Base-by-base conservation (phyloP, 495 filamentous ascomycete species). In the Trichocladium uniseriatum region DNA sequence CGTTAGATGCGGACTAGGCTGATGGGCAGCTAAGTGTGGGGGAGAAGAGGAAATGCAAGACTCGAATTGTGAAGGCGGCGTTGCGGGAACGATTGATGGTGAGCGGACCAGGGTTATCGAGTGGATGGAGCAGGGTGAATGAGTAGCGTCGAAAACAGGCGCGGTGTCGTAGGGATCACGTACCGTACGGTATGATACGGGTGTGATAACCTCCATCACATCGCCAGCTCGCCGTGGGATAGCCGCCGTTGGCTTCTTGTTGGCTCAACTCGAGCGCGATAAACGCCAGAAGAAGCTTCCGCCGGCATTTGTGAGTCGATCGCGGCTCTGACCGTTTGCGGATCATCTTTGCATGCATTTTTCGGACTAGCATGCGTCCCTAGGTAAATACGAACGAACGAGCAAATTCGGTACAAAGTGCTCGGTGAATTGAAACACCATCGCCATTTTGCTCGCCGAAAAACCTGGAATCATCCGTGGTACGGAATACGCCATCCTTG, bases 261-360 rank as follows among this genome's bases (percentile, higher is more conserved):
- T 50, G 41, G 24, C 46, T 46, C 9, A 18, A 21, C 2, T 14
- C 16, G 31, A 43, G 34, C 15, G 24, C 2, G 13, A 32, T 14
- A 32, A 14, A 44, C 48, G 53, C 43, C 24, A 32, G 38, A 20
- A 55, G 34, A 43, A 44, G 18, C 3, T 24, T 18, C 29, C 43
- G 18, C 22, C 44, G 37, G 53, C 53, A 55, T 51, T 51, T 55
- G 22, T 41, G 27, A 31, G 51, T 51, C 48, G 52, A 24, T 47
- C 41, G 18, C 32, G 31, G 22, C 32, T 38, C 10, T 37, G 38
- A 15, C 48, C 36, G 34, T 32, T 45, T 45, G 49, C 39, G 15
- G 38, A 8, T 14, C 46, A 31, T 42, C 18, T 14, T 6, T 8
- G 24, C 24, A 27, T 27, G 24, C 24, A 8, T 27, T 27, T 27